Percentiles rank a stretch among this genome's conserved stretches.
phyloP scores from a whole-genome alignment of 2,329 filamentous ascomycete genomes.

The Aspergillus latus region DNA sequence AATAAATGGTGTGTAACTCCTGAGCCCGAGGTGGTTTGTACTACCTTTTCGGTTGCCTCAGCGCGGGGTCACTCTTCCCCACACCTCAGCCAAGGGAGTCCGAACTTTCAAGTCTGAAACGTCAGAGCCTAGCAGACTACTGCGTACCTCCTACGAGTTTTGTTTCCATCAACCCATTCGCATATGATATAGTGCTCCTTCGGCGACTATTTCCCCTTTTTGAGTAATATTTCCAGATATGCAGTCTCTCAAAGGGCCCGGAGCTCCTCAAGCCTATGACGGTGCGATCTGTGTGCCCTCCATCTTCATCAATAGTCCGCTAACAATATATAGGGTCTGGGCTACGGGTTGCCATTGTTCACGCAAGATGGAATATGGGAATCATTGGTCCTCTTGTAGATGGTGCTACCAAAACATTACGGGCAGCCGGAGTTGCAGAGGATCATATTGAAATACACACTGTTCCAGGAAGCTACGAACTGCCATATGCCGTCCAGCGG shows the following conservation, averaged over 20 bases:
- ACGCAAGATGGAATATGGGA: slow-evolving; percentile 89
- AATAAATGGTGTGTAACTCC: no score
- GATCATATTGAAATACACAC: slow-evolving; percentile 86
- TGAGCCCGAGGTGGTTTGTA: no score
- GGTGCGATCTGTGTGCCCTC: slow-evolving; percentile 41
- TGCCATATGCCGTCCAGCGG: slow-evolving; percentile 87
- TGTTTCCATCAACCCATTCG: background rate
- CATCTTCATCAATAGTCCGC: slow-evolving; percentile 4
- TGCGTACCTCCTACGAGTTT: background rate
- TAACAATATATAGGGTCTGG: slow-evolving; percentile 54
- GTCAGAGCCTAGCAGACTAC: background rate
- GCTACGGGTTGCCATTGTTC: slow-evolving; percentile 90
- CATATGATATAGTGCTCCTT: background rate
- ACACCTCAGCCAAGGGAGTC: background rate
- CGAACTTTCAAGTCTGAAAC: background rate
- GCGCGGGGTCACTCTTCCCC: background rate
- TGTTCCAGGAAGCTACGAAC: slow-evolving; percentile 91
- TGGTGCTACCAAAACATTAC: slow-evolving; percentile 75
- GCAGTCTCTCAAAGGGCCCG: slow-evolving; percentile 63
- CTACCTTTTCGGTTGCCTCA: no score
- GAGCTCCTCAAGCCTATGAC: slow-evolving; percentile 57
- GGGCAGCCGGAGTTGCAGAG: slow-evolving; percentile 76
- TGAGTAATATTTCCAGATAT: slow-evolving; percentile 30
- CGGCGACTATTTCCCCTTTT: background rate
- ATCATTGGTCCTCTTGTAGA: slow-evolving; percentile 84